Conservation (phyloP, 192 early-diverging fungal genomes). For the Gigaspora rosea region DNA sequence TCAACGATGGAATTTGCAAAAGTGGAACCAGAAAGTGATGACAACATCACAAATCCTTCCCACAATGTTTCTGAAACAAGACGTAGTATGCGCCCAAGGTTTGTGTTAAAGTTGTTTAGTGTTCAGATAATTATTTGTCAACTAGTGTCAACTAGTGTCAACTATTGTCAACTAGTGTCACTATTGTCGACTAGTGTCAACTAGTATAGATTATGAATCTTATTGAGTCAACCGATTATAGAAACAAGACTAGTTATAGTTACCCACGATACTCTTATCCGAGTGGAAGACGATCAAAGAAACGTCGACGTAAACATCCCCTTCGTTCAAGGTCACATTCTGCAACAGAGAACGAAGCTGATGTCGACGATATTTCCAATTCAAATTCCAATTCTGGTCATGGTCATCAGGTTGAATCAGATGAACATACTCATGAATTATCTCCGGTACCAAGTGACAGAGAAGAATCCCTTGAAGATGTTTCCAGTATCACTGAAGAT, state of each 20-base stretch:
- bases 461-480: background rate
- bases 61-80: background rate
- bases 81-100: background rate
- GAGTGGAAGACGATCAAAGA: constrained; percentile 1
- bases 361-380: background rate
- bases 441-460: background rate
- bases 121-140: background rate
- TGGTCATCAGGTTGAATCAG: background rate
- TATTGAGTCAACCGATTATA: background rate
- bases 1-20: background rate
- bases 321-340: background rate
- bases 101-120: background rate
- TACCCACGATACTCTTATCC: background rate
- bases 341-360: constrained; percentile 6
- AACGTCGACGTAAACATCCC: background rate
- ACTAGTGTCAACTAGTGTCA: no score
- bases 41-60: background rate
- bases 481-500: background rate
- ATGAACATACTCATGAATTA: background rate
- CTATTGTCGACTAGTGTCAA: no score
- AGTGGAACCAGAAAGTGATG: background rate
- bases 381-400: constrained; percentile 1
- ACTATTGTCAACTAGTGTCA: no score
- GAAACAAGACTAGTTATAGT: background rate
- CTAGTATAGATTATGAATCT: no score